Evolutionary conservation across 305 asterid species (phyloP), one percentile per base, ranked within the genome.

Genomic region (Fraxinus albicans): DNA sequence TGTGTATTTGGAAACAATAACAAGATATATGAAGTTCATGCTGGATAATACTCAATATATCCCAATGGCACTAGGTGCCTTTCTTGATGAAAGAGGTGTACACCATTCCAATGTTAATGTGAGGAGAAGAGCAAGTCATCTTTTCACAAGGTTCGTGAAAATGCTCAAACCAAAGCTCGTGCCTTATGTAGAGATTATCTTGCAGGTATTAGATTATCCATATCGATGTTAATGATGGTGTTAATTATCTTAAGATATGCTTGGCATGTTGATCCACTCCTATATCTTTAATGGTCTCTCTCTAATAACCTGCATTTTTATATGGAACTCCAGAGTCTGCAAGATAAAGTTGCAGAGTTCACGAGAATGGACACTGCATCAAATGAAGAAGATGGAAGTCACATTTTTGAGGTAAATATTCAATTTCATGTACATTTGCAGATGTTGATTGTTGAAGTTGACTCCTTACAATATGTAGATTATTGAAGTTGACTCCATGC

Each of bases 81-180:
- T 96, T 88, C 97, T 96, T 58, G 98, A 96, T 83, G 97, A 92
- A 92, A 91, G 99, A 87, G 98, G 99, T 81, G 86, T 94, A 86
- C 95, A 91, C 84, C 99, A 96, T 86, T 93, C 97, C 47, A 96
- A 92, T 89, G 77, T 85, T 83, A 89, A 88, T 83, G 98, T 94
- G 65, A 89, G 97, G 84, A 90, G 93, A 73, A 88, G 99, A 86
- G 97, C 98, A 7, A 91, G 98, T 83, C 93, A 96, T 88, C 98
- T 93, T 87, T 96, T 96, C 90, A 91, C 92, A 98, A 91, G 96
- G 91, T 90, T 90, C 81, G 99, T 96, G 88, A 96, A 91, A 87
- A 79, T 92, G 87, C 94, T 96, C 42, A 96, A 93, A 88, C 85
- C 94, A 63, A 93, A 94, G 86, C 98, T 96, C 78, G 92, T 91